Percentiles rank a stretch among this genome's conserved stretches.
These are phyloP conservation scores for Porphyrellus cyaneotinctus DNA, from an alignment of 768 basidiomycete species.

Conservation along the genomic window DNA sequence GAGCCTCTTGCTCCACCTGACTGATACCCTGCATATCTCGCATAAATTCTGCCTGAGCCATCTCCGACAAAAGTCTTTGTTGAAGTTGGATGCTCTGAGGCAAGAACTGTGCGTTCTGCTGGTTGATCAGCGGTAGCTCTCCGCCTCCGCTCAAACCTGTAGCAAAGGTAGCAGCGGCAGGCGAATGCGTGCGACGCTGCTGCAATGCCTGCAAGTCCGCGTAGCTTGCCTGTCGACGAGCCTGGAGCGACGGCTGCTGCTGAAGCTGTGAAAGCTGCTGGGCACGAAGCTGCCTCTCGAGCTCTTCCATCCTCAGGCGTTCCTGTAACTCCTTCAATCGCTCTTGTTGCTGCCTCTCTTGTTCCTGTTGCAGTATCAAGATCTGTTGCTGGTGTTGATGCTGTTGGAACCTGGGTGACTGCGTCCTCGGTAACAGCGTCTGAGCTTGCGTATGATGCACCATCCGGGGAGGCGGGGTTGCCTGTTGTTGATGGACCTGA, in stretches of 20 bases:
- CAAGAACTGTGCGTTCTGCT: conserved; percentile 51
- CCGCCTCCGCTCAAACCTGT: conserved; percentile 19
- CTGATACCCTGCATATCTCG: conserved; percentile 59
- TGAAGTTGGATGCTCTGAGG: conserved; percentile 69
- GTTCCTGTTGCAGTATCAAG: conserved; percentile 63
- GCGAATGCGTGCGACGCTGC: conserved; percentile 51
- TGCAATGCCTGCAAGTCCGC: conserved; percentile 48
- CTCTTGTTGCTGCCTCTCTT: conserved; percentile 55
- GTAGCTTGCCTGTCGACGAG: conserved; percentile 39
- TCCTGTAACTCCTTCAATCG: conserved; percentile 59
- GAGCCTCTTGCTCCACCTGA: conserved; percentile 62
- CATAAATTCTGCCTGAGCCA: conserved; percentile 66
- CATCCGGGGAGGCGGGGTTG: conserved; percentile 70
- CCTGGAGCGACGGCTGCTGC: conserved; percentile 37
- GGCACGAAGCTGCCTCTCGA: conserved; percentile 58
- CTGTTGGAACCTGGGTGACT: conserved; percentile 76
- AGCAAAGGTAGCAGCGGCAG: conserved; percentile 35
- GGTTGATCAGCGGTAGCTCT: conserved; percentile 38
- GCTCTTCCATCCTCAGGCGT: conserved; percentile 59
- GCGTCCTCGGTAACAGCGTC: conserved; percentile 47
- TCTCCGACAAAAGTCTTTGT: conserved; percentile 71
- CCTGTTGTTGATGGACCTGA: conserved; percentile 35
- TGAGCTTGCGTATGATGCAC: conserved; percentile 33
- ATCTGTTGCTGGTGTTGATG: conserved; percentile 72
- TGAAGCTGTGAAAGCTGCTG: conserved; percentile 49